phyloP scores from a whole-genome alignment of 352 stramenopile genomes.

The Globisporangium okanoganense region DNA sequence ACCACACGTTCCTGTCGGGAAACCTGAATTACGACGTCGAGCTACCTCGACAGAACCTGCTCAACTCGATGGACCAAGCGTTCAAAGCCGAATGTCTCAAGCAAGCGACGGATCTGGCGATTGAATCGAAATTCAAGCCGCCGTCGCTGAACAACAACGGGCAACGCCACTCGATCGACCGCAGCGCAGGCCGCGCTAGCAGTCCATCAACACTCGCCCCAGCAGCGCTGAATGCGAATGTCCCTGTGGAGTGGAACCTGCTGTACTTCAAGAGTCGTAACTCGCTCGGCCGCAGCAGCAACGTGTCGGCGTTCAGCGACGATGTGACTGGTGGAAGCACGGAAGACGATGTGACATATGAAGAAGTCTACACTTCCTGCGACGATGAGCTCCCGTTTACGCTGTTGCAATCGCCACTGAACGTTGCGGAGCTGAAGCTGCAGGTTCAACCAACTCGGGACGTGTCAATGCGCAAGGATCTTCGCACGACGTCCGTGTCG shows the following conservation, averaged over 20 bases:
- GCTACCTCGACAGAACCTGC: conserved; percentile 32
- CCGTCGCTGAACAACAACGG: conserved; percentile 17
- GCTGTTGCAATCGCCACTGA: conserved; percentile 41
- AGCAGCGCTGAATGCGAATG: conserved; percentile 26
- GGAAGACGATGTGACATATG: conserved; percentile 37
- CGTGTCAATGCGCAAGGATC: conserved; percentile 5
- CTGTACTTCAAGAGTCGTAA: conserved; percentile 41
- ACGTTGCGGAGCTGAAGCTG: not conserved
- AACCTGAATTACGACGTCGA: conserved; percentile 82
- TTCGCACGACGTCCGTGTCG: conserved; percentile 11
- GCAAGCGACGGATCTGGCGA: conserved; percentile 48
- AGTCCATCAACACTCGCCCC: conserved; percentile 6
- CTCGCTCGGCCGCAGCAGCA: conserved; percentile 34
- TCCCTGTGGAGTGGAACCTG: conserved; percentile 44
- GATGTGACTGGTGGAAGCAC: conserved; percentile 1
- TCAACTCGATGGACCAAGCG: conserved; percentile 56
- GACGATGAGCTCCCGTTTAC: conserved; percentile 66
- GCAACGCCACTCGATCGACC: conserved; percentile 14
- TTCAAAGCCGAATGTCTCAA: conserved; percentile 71
- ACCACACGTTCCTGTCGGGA: conserved; percentile 78
- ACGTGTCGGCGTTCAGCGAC: conserved; percentile 22
- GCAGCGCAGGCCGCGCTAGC: not conserved
- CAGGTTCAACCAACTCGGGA: not conserved
- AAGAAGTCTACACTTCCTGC: conserved; percentile 43
- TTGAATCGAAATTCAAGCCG: conserved; percentile 53